Base-by-base conservation (phyloP, 23 red algal species). In the Gracilaria caudata region DNA sequence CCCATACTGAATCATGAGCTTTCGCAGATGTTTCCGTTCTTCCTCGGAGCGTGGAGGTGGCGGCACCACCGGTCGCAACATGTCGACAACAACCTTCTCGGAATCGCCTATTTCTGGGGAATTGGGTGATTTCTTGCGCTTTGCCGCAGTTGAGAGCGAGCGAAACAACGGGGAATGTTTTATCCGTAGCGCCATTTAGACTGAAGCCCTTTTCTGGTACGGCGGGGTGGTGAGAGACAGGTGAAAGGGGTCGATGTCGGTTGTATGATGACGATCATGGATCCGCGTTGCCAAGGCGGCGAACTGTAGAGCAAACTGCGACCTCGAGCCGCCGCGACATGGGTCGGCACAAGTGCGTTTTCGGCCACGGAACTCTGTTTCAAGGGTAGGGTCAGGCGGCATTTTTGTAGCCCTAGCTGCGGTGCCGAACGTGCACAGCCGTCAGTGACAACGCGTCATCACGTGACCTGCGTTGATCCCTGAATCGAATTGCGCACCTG, bases 11-110 rank as follows among this genome's bases (percentile, higher is more conserved):
- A 79, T 78, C 86, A 89, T 89, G 16, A 72, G 53, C 68, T 64
- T 9, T 35, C 86, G 86, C 51, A 78, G 73, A 57, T 34, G 70
- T 46, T 47, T 72, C 26, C 73, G 49, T 54, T 89, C 86, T 19
- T 64, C 73, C 11, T 44, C 37, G 39, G 86, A 78, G 35, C 72
- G 44, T 21, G 68, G 70, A 19, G 86, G 86, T 51, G 86, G 86
- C 1, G 71, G 86, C n/a, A 53, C 60, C 72, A 78, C 49, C 1
- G 86, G 86, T 30, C 86, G 71, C 41, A 89, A 23, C n/a, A 89
- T 64, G 19, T 86, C 68, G 21, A 86, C 30, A 25, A 86, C 11
- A 26, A 70, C 24, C 44, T 86, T 40, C 65, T 75, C 82, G 0
- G 7, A 1, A 45, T 47, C 70, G 25, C 3, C 19, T 26, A 26